A percentile compares a stretch with the other conserved stretches of the same genome.
These are phyloP conservation scores for Lagenaria siceraria DNA, from an alignment of 306 rosid species.

Conservation along the genomic window DNA sequence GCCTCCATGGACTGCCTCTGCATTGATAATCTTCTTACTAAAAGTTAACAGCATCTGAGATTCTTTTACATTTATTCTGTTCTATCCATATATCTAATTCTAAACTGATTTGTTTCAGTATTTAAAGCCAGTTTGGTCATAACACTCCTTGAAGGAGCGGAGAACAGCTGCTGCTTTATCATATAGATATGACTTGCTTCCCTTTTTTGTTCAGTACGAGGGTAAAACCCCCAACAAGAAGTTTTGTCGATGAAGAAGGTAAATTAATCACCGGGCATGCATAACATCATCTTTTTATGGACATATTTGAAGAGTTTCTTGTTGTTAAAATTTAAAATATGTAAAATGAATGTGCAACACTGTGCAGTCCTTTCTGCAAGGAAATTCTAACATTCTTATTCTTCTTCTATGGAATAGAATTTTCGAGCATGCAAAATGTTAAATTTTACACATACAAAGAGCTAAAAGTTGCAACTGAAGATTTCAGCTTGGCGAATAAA, in stretches of 20 bases:
- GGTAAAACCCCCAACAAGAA: constrained; percentile 14
- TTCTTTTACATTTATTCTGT: neutral
- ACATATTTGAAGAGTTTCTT: neutral
- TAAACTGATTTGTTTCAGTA: neutral
- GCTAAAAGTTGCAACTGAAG: constrained; percentile 53
- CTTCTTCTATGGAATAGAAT: constrained; percentile 18
- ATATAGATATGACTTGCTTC: constrained; percentile 52
- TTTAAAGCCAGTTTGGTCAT: neutral
- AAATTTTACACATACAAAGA: constrained; percentile 50
- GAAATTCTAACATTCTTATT: neutral
- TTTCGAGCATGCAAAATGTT: constrained; percentile 57
- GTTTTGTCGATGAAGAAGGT: constrained; percentile 44
- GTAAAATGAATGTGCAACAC: neutral
- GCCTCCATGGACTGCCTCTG: neutral
- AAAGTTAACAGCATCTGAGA: neutral
- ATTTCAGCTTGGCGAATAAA: constrained; percentile 60
- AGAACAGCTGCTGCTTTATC: constrained; percentile 8
- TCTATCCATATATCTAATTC: neutral
- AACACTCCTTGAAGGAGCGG: constrained; percentile 19
- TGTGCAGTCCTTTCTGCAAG: neutral
- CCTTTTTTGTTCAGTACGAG: constrained; percentile 36
- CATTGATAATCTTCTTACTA: neutral
- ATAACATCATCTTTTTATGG: neutral
- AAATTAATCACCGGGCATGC: constrained; percentile 1
- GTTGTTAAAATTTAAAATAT: neutral